Conservation (phyloP, 257 asterid genomes). For the Solanum lignicaule region DNA sequence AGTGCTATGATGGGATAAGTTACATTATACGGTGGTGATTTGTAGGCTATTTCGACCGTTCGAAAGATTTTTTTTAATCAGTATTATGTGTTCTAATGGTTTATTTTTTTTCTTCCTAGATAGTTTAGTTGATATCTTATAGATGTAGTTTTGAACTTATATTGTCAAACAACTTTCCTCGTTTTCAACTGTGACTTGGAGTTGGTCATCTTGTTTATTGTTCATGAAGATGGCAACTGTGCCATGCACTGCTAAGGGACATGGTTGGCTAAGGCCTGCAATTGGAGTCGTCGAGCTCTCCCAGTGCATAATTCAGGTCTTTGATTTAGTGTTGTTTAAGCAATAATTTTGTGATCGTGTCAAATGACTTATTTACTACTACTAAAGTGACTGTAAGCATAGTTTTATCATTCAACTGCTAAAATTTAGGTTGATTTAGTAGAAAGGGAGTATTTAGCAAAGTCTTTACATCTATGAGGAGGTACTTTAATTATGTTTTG, state of each 20-base stretch:
- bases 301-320: too few species aligned
- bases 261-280: slow-evolving; percentile 91
- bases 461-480: not conserved
- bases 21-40: too few species aligned
- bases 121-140: not conserved
- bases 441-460: not conserved
- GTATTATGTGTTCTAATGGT: not conserved
- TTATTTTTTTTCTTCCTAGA: too few species aligned
- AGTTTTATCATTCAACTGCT: not conserved
- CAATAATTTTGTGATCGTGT: too few species aligned
- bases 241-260: slow-evolving; percentile 71
- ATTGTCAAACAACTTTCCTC: not conserved
- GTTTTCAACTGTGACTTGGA: not conserved
- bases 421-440: not conserved
- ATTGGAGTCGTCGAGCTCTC: slow-evolving; percentile 32
- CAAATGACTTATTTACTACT: not conserved
- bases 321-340: too few species aligned
- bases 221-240: slow-evolving; percentile 63
- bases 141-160: not conserved
- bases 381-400: not conserved
- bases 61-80: not conserved
- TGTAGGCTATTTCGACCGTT: too few species aligned
- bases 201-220: not conserved
- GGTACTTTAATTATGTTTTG: not conserved
- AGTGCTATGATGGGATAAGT: too few species aligned